Percentiles rank a stretch among this genome's conserved stretches.
These are phyloP conservation scores for Claviceps africana DNA, from an alignment of 2,329 filamentous ascomycete species.

Conservation along the genomic window DNA sequence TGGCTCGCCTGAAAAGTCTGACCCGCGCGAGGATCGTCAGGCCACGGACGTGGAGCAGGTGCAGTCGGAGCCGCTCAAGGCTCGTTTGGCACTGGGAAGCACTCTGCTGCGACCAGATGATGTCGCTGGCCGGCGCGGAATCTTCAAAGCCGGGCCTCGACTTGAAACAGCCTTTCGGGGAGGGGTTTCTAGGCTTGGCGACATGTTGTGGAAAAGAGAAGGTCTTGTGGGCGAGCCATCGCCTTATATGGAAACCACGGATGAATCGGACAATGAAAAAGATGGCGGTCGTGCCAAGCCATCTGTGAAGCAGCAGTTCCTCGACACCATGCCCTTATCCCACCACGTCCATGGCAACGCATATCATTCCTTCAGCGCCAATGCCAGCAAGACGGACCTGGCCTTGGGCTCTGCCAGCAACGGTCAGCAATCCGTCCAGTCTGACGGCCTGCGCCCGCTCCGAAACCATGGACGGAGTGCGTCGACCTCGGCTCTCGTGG, in stretches of 20 bases:
- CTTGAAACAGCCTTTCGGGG: constrained; percentile 58
- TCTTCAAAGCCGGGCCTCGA: constrained; percentile 59
- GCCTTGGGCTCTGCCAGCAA: constrained; percentile 4
- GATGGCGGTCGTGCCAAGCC: constrained; percentile 25
- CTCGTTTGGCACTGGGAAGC: constrained; percentile 33
- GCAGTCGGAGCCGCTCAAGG: constrained; percentile 13
- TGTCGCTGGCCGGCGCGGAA: constrained; percentile 35
- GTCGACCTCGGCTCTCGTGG: constrained; percentile 22
- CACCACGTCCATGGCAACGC: constrained; percentile 20
- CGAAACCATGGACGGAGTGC: constrained; percentile 32
- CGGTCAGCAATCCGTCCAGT: constrained; percentile 29
- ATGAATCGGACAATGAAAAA: constrained; percentile 35
- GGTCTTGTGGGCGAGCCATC: constrained; percentile 17
- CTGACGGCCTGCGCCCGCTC: constrained; percentile 35
- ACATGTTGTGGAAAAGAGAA: constrained; percentile 44
- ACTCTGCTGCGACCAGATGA: constrained; percentile 26
- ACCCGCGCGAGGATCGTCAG: constrained; percentile 8
- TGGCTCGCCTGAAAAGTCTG: constrained; percentile 12
- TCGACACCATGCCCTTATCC: constrained; percentile 40
- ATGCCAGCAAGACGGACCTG: constrained; percentile 8
- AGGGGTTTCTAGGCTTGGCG: constrained; percentile 41
- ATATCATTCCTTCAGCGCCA: constrained; percentile 7
- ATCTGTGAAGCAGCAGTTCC: constrained; percentile 30
- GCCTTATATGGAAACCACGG: constrained; percentile 27
- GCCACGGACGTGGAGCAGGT: constrained; percentile 21